Base-by-base conservation (phyloP, 2,329 filamentous ascomycete species). In the Samsoniella hepiali region DNA sequence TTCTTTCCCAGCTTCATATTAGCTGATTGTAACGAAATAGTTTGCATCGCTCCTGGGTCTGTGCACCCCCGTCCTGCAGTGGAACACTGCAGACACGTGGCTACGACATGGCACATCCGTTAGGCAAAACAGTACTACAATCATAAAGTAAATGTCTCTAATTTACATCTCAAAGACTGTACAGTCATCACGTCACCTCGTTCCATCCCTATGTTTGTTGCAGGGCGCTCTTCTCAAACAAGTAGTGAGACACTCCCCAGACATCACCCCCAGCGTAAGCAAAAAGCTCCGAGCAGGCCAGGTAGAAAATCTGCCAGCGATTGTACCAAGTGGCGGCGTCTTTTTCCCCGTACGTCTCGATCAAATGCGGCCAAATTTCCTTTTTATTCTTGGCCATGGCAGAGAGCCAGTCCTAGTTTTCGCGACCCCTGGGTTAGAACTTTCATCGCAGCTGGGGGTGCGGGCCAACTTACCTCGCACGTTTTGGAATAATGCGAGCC, bases 261-360 rank as follows among this genome's bases (percentile, higher is more conserved):
- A 80, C 84, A 69, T 91, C 86, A 10, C 87, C 87, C 15, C 83
- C 84, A 44, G 85, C 80, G 72, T 84, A 88, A 47, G 82, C 84
- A 73, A 90, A 91, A 65, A 91, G 72, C 75, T 90, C 87, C 51
- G 86, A 86, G 74, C 88, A 90, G 34, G 87, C 88, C 81, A 90
- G 80, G 72, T 89, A 89, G 68, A 90, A 91, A 40, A 90, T 84
- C 75, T 90, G 85, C 88, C 88, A 91, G 63, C 88, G 78, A 69
- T 89, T 83, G 71, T 84, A 90, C 88, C 87, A 91, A 61, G 81
- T 86, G 54, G 75, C 70, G 1, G 84, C 82, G 27, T 86, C 78
- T 17, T 83, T 79, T 69, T 84, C 81, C 2, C 87, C 85, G 73
- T 90, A 90, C 9, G 86, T 90, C 73, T 87, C 83, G 51, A 83